Evolutionary conservation across 83 land plant species (phyloP).

Genomic region (Picea abies): DNA sequence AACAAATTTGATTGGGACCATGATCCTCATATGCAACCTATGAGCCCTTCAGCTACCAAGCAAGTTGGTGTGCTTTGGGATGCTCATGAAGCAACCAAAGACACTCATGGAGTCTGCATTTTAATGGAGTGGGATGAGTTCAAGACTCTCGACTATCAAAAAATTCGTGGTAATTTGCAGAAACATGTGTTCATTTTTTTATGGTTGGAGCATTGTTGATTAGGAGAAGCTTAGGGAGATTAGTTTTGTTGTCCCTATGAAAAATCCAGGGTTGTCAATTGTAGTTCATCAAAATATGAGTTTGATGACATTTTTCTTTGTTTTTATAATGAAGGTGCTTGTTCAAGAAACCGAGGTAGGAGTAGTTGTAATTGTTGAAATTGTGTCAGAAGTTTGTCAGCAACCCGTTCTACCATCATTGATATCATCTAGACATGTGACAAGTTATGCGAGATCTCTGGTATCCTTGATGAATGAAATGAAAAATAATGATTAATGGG

Average conservation of each 20-base stretch:
- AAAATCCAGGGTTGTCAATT: no score
- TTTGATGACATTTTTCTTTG: no score
- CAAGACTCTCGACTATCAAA: constrained; percentile 41
- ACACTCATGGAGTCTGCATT: constrained; percentile 70
- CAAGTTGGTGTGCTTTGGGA: constrained; percentile 60
- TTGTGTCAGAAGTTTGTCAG: no score
- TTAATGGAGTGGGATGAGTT: constrained; percentile 86
- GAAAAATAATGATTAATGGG: no score
- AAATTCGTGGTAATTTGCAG: constrained; percentile 47
- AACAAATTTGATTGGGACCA: constrained; percentile 66
- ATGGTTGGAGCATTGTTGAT: constrained; percentile 43
- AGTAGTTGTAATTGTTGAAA: no score
- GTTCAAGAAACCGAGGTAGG: no score
- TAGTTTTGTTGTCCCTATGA: constrained; percentile 33
- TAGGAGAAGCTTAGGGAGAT: constrained; percentile 36
- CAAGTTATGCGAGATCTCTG: no score
- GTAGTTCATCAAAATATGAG: no score
- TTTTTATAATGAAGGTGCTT: no score
- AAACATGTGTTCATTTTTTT: constrained; percentile 51
- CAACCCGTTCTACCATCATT: no score
- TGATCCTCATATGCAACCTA: constrained; percentile 67
- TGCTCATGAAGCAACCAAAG: constrained; percentile 73
- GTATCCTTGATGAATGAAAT: no score
- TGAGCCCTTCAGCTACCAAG: constrained; percentile 67
- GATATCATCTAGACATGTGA: no score